A percentile compares a stretch with the other conserved stretches of the same genome.
Evolutionary conservation across 495 filamentous ascomycete genomes (phyloP).

Genomic region (Bathelium albidoporum): DNA sequence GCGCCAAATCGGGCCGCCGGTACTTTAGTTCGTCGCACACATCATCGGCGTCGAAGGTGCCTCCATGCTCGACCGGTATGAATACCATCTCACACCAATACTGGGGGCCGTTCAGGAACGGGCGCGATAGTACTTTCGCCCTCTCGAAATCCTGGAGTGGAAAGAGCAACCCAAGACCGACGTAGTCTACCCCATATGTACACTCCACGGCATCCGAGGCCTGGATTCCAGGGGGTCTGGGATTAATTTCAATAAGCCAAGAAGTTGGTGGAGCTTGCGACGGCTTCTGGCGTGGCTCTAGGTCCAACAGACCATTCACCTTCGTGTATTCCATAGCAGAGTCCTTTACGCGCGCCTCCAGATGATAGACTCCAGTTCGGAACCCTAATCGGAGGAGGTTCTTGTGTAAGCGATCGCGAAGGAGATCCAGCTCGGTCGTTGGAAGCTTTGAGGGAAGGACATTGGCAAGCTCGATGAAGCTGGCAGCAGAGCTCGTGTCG

Average conservation of each 20-base stretch:
- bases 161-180: neutral
- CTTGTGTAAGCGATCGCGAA: neutral
- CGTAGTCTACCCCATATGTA: neutral
- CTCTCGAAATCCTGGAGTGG: neutral
- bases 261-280: neutral
- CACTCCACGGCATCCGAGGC: neutral
- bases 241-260: neutral
- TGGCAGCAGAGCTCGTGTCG: neutral
- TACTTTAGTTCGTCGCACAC: neutral
- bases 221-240: neutral
- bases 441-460: neutral
- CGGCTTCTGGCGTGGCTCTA: neutral
- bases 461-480: neutral
- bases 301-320: neutral
- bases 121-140: neutral
- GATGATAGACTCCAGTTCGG: conserved; percentile 29
- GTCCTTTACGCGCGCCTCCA: conserved; percentile 29
- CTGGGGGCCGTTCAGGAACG: neutral
- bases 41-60: neutral
- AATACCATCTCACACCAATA: neutral
- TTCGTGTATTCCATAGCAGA: conserved; percentile 24
- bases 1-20: neutral
- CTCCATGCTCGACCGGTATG: neutral
- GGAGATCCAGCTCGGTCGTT: neutral
- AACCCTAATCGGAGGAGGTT: conserved; percentile 28